Base-by-base conservation (phyloP, 768 basidiomycete species). In the Tricholomella constricta region DNA sequence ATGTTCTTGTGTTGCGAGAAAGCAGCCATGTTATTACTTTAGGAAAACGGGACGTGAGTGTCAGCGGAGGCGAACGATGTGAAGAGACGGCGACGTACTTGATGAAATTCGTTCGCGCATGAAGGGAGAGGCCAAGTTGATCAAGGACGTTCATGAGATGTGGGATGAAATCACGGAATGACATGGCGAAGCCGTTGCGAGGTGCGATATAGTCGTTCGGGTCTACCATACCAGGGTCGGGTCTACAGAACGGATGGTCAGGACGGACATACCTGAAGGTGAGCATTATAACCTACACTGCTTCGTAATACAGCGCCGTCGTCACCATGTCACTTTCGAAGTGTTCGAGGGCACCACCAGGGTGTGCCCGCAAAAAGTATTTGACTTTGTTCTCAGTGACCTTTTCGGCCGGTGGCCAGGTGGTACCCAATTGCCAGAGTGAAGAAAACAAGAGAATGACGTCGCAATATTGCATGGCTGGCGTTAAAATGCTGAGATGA, bases 251-350 rank as follows among this genome's bases (percentile, higher is more conserved):
- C 34, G 20, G 55, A 54, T 38, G 10, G 55, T 49, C 19, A 46
- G 42, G 25, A 8, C 37, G 17, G 23, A 31, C 11, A 12, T 23
- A 34, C 10, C 32, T 32, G 27, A 27, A 17, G 15, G 20, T 41
- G 38, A 19, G 38, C 25, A 53, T 12, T 8, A 44, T 40, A 19
- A 75, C 89, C 65, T 68, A 89, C 91, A 87, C 71, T 22, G 87
- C 91, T 73, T 94, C 91, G 61, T 94, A 94, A 71, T 92, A 94
- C 46, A 94, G 63, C 9, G 89, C 81, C 9, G 90, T 92, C 1
- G 88, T 77, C 19, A 87, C 88, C 73, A 86, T 85, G 67, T 88
- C 84, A 54, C 84, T 88, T 62, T 90, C 88, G 57, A 92, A 93
- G 67, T 94, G 91, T 64, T 94, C 91, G 43, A 94, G 70, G 0